These are phyloP conservation scores for Rhododendron molle DNA, from an alignment of 148 eudicot species.

Conservation along the genomic window DNA sequence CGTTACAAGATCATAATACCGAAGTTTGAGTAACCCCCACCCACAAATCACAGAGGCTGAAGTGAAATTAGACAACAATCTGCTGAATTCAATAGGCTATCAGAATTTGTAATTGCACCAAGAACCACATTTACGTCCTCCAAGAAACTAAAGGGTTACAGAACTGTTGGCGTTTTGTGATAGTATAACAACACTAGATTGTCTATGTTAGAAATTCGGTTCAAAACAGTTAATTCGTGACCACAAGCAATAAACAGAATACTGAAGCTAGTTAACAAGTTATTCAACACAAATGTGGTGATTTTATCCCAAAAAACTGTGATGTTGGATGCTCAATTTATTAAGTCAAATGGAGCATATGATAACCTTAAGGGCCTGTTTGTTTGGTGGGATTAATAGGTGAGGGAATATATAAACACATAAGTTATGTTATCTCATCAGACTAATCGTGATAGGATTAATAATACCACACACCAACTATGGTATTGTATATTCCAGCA, in stretches of 20 bases:
- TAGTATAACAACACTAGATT: neutral
- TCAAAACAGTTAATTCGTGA: neutral
- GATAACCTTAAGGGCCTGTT: neutral
- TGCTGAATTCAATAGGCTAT: neutral
- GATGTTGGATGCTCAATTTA: neutral
- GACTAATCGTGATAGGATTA: neutral
- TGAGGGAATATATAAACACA: neutral
- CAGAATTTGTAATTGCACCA: neutral
- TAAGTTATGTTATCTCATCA: neutral
- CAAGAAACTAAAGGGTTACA: neutral
- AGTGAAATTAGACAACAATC: neutral
- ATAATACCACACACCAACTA: neutral
- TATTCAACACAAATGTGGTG: neutral
- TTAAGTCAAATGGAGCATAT: neutral
- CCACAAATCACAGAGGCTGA: neutral
- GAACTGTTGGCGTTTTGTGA: neutral
- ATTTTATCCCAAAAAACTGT: neutral
- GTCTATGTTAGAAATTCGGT: neutral
- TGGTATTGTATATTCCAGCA: neutral
- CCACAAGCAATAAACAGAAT: neutral
- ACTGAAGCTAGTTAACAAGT: neutral
- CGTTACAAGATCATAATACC: neutral
- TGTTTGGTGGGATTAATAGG: neutral
- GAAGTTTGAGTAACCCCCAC: neutral
- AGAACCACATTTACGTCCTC: neutral